These are phyloP conservation scores for Eragrostis curvula DNA, from an alignment of 176 grass and related monocot genomes.

Conservation along the genomic window DNA sequence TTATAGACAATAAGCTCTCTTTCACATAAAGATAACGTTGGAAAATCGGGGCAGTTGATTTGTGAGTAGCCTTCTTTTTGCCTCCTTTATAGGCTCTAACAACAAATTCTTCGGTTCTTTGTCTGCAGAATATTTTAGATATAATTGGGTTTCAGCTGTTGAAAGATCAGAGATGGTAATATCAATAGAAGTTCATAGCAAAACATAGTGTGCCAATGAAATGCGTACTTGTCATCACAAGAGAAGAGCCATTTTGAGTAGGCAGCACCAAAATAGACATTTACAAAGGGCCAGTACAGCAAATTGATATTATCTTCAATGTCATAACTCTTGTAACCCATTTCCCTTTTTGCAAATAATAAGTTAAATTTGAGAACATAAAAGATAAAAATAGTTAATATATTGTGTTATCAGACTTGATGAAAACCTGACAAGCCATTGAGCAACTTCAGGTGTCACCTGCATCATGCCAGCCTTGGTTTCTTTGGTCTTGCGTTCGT, in stretches of 20 bases:
- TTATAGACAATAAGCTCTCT: slow-evolving; percentile 63
- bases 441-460: slow-evolving; percentile 77
- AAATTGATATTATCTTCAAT: slow-evolving; percentile 72
- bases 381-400: slow-evolving; percentile 24
- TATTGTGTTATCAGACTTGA: slow-evolving; percentile 24
- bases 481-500: slow-evolving; percentile 79
- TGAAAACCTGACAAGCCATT: slow-evolving; percentile 80
- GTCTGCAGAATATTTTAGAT: slow-evolving; percentile 57
- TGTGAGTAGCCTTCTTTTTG: slow-evolving; percentile 89
- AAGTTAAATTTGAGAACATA: slow-evolving; percentile 25
- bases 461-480: slow-evolving; percentile 86
- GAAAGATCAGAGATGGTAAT: slow-evolving; percentile 30
- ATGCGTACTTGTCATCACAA: slow-evolving; percentile 89
- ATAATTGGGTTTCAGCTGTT: slow-evolving; percentile 32
- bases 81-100: slow-evolving; percentile 90
- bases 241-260: slow-evolving; percentile 91
- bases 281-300: slow-evolving; percentile 89
- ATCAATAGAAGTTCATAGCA: neutral
- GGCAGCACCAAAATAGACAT: slow-evolving; percentile 96
- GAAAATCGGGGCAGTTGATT: slow-evolving; percentile 75
- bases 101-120: slow-evolving; percentile 99
- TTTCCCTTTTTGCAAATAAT: slow-evolving; percentile 65
- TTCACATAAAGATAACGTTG: slow-evolving; percentile 85
- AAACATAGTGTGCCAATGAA: slow-evolving; percentile 10
- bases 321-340: slow-evolving; percentile 85